Percentiles rank a stretch among this genome's conserved stretches.
These are phyloP conservation scores for Vitis riparia DNA, from an alignment of 164 flowering plant genomes.

Conservation along the genomic window DNA sequence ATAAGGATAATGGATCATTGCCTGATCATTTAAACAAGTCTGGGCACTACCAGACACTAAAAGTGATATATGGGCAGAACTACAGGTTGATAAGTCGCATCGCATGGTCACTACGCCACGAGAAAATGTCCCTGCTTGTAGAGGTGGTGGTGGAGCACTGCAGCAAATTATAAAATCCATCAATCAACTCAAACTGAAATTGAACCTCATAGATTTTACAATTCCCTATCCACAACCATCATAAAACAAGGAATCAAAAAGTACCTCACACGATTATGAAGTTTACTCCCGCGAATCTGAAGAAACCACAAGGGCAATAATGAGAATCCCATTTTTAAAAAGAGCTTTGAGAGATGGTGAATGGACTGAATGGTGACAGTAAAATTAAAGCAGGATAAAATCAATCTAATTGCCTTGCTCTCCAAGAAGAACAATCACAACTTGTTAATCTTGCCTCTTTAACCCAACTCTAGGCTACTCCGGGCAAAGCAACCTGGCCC, in stretches of 20 bases:
- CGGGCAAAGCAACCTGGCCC: too few species aligned
- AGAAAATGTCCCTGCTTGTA: constrained; percentile 89
- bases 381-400: background rate
- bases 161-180: constrained; percentile 12
- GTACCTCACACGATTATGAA: constrained; percentile 85
- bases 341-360: too few species aligned
- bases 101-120: constrained; percentile 99
- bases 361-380: too few species aligned
- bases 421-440: too few species aligned
- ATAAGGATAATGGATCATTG: constrained; percentile 9
- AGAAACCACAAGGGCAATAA: constrained; percentile 12
- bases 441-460: too few species aligned
- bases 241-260: too few species aligned
- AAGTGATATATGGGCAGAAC: constrained; percentile 77
- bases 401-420: too few species aligned
- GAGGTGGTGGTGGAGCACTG: constrained; percentile 98
- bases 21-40: constrained; percentile 95
- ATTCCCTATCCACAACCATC: too few species aligned
- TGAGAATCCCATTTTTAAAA: background rate
- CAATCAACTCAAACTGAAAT: background rate
- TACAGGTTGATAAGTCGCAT: constrained; percentile 93
- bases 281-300: constrained; percentile 93
- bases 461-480: too few species aligned
- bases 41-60: constrained; percentile 90
- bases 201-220: too few species aligned